Conservation (phyloP, 192 early-diverging fungal species). For the Backusella australiensis region DNA sequence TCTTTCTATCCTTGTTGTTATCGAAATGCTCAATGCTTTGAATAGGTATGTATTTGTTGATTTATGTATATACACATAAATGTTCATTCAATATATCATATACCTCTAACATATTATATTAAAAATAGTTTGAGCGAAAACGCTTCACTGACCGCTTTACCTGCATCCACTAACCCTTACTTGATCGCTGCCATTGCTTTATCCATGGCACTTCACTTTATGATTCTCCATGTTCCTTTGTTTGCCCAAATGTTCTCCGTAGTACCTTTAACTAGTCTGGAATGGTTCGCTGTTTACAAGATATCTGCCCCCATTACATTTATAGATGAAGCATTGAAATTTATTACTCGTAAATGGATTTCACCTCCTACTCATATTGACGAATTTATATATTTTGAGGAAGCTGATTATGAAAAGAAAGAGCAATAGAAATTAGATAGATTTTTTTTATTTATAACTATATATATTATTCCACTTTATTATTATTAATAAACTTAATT, state of each 20-base stretch:
- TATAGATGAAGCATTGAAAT: conserved; percentile 91
- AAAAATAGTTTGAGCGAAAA: conserved; percentile 81
- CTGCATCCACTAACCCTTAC: conserved; percentile 87
- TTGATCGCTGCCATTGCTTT: conserved; percentile 79
- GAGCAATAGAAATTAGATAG: not conserved
- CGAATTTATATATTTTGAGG: not conserved
- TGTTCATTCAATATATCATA: not conserved
- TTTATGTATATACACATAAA: not conserved
- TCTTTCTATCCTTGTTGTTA: conserved; percentile 91
- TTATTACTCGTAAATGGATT: conserved; percentile 34
- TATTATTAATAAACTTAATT: not conserved
- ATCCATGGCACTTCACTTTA: conserved; percentile 92
- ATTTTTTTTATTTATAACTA: not conserved
- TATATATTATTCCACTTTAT: not conserved
- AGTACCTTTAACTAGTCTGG: conserved; percentile 75
- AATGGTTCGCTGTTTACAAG: conserved; percentile 89
- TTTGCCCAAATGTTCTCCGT: conserved; percentile 91
- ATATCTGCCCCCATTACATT: conserved; percentile 91
- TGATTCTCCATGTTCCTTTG: conserved; percentile 97
- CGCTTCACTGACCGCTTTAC: conserved; percentile 85
- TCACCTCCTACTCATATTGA: conserved; percentile 24
- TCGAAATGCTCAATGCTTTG: conserved; percentile 99
- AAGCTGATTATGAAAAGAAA: not conserved
- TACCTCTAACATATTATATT: not conserved
- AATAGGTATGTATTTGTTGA: conserved; percentile 54